phyloP scores from a whole-genome alignment of 176 grass and related monocot genomes.

The Triticum timopheevii region DNA sequence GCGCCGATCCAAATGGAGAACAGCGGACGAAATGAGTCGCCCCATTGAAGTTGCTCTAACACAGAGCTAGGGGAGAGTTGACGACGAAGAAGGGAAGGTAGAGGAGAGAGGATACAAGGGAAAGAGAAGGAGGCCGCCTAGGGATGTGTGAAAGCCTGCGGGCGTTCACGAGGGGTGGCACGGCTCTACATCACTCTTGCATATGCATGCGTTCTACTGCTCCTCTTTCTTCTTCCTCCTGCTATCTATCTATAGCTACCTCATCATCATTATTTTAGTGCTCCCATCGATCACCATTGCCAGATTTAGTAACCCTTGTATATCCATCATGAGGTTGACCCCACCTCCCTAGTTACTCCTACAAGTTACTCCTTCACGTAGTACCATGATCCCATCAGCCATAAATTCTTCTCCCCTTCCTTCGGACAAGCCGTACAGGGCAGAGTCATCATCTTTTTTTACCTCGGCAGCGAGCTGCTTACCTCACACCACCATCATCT shows the following conservation, averaged over 20 bases:
- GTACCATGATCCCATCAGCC: slow-evolving; percentile 40
- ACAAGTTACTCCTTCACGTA: slow-evolving; percentile 16
- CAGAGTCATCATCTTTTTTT: slow-evolving; percentile 8
- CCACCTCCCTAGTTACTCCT: slow-evolving; percentile 11
- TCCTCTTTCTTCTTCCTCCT: slow-evolving; percentile 12
- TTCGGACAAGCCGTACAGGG: slow-evolving; percentile 2
- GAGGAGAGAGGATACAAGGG: neutral
- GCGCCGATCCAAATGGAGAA: too few species aligned
- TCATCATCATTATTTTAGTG: slow-evolving; percentile 33
- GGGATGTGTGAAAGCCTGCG: slow-evolving; percentile 85
- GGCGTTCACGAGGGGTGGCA: slow-evolving; percentile 65
- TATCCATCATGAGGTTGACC: slow-evolving; percentile 38
- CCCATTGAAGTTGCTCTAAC: too few species aligned
- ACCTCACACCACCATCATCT: slow-evolving; percentile 11
- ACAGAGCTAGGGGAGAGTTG: neutral
- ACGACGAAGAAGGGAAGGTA: neutral
- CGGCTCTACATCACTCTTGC: slow-evolving; percentile 43
- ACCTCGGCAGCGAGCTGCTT: slow-evolving; percentile 3
- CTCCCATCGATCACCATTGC: slow-evolving; percentile 27
- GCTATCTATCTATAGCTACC: neutral
- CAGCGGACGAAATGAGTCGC: too few species aligned
- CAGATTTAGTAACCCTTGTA: slow-evolving; percentile 38
- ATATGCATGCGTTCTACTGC: slow-evolving; percentile 31
- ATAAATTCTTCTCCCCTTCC: slow-evolving; percentile 19
- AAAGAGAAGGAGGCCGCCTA: slow-evolving; percentile 21